These are phyloP conservation scores for Fonsecaea monophora DNA, from an alignment of 2,329 filamentous ascomycete genomes.

Conservation along the genomic window DNA sequence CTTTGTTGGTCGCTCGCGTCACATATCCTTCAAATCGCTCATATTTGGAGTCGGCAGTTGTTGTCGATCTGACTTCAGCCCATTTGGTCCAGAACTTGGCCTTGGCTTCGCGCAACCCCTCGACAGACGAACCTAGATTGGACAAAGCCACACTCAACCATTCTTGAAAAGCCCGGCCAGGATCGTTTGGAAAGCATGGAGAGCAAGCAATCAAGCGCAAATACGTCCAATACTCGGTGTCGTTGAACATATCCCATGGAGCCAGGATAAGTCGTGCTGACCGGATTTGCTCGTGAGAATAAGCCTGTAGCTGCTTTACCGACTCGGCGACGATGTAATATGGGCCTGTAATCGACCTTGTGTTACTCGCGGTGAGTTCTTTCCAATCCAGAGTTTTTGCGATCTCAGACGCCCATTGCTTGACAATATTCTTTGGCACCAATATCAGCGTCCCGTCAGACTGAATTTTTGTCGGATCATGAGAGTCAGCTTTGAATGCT, in stretches of 20 bases:
- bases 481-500: conserved; percentile 3
- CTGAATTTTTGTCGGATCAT: conserved; percentile 7
- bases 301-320: conserved; percentile 48
- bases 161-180: conserved; percentile 58
- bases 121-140: conserved; percentile 43
- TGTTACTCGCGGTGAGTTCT: neutral
- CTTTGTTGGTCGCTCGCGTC: conserved; percentile 9
- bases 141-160: conserved; percentile 59
- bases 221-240: conserved; percentile 56
- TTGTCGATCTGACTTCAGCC: conserved; percentile 19
- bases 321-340: conserved; percentile 56
- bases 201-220: conserved; percentile 60
- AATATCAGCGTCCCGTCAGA: conserved; percentile 66
- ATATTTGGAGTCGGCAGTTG: neutral
- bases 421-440: conserved; percentile 61
- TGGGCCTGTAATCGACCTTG: conserved; percentile 30
- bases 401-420: conserved; percentile 66
- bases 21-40: conserved; percentile 25
- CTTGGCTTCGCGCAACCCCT: conserved; percentile 4
- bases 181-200: conserved; percentile 49
- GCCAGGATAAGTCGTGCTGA: conserved; percentile 63
- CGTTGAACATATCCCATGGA: conserved; percentile 58
- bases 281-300: conserved; percentile 54
- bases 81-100: conserved; percentile 28
- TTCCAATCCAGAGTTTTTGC: conserved; percentile 47